A percentile compares a stretch with the other conserved stretches of the same genome.
phyloP scores from a whole-genome alignment of 2,329 filamentous ascomycete species.

The Beauveria varroae region DNA sequence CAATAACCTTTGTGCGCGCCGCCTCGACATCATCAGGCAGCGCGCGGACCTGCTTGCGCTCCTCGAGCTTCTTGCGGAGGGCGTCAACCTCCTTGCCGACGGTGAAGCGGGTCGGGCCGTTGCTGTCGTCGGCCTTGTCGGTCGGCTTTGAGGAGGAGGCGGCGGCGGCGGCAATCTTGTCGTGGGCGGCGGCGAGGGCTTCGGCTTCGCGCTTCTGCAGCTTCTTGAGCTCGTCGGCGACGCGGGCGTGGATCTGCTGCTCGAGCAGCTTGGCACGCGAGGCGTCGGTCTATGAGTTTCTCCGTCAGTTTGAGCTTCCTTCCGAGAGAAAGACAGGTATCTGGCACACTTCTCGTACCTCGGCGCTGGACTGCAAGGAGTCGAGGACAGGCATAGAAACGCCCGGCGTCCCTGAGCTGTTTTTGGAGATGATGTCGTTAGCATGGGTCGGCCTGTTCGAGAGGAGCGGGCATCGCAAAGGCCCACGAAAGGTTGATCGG shows the following conservation, averaged over 20 bases:
- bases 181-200: conserved; percentile 60
- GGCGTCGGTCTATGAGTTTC: conserved; percentile 63
- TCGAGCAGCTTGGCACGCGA: conserved; percentile 78
- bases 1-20: conserved; percentile 68
- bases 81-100: conserved; percentile 54
- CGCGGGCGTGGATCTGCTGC: conserved; percentile 80
- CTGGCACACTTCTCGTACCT: conserved; percentile 49
- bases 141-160: conserved; percentile 49
- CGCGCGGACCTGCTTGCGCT: conserved; percentile 57
- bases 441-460: neutral
- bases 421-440: conserved; percentile 14
- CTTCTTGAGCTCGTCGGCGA: conserved; percentile 75
- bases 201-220: conserved; percentile 64
- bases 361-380: conserved; percentile 72
- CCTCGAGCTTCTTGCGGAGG: conserved; percentile 52
- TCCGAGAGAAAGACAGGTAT: too few species aligned
- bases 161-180: conserved; percentile 49
- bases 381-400: conserved; percentile 78
- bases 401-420: conserved; percentile 39
- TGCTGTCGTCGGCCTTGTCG: conserved; percentile 30
- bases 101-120: conserved; percentile 31
- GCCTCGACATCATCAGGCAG: conserved; percentile 65
- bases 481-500: neutral
- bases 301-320: too few species aligned
- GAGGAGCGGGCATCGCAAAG: too few species aligned